Percentiles rank a stretch among this genome's conserved stretches.
Evolutionary conservation across 176 grass and related monocot species (phyloP).

Genomic region (maize (Zea mays)): DNA sequence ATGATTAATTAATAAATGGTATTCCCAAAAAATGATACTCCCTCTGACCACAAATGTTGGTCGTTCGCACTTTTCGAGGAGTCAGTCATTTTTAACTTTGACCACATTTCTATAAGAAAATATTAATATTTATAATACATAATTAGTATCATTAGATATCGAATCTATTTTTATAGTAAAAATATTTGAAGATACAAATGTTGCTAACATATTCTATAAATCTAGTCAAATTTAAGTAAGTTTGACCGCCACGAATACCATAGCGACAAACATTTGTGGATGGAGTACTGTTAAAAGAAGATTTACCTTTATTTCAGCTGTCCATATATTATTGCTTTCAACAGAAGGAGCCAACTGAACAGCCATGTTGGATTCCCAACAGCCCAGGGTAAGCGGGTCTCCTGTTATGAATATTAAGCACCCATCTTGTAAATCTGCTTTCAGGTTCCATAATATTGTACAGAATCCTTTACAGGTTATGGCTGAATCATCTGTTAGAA

Average conservation of each 20-base stretch:
- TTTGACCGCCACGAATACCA: too few relatives aligned
- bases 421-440: conserved; percentile 72
- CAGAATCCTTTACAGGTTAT: conserved; percentile 76
- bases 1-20: background rate
- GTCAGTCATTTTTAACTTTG: too few relatives aligned
- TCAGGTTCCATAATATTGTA: conserved; percentile 79
- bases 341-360: conserved; percentile 64
- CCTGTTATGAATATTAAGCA: conserved; percentile 73
- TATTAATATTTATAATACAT: too few relatives aligned
- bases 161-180: too few relatives aligned
- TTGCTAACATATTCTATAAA: too few relatives aligned
- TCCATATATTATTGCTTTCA: conserved; percentile 63
- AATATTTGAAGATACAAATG: too few relatives aligned
- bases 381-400: conserved; percentile 76
- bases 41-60: too few relatives aligned
- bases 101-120: too few relatives aligned
- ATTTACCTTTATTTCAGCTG: conserved; percentile 71
- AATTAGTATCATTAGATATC: too few relatives aligned
- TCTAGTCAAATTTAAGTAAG: too few relatives aligned
- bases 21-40: conserved; percentile 1
- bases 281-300: conserved; percentile 22
- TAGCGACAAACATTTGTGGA: too few relatives aligned
- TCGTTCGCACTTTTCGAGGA: too few relatives aligned
- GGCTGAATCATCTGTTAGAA: conserved; percentile 59
- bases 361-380: conserved; percentile 79